These are phyloP conservation scores for Coemansia sp. DNA, from an alignment of 192 early-diverging fungal species.

Conservation along the genomic window DNA sequence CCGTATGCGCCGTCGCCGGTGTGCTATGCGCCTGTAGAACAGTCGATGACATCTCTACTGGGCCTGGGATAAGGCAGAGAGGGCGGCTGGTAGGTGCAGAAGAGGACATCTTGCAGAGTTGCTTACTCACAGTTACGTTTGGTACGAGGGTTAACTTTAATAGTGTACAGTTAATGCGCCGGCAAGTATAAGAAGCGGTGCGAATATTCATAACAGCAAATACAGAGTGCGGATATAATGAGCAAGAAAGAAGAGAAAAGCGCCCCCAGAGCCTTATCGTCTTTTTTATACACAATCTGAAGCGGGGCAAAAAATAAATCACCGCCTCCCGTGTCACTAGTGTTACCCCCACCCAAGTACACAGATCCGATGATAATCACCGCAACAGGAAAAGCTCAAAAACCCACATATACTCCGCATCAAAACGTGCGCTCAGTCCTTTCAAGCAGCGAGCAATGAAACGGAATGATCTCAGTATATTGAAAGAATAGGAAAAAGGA, in stretches of 20 bases:
- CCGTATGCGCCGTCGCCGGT: slow-evolving; percentile 89
- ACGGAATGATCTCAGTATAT: too few species aligned
- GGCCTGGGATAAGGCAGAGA: slow-evolving; percentile 95
- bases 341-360: too few species aligned
- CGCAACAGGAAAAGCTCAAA: too few species aligned
- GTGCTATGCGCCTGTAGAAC: slow-evolving; percentile 85
- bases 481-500: too few species aligned
- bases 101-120: slow-evolving; percentile 4
- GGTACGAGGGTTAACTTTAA: neutral
- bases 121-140: neutral
- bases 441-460: too few species aligned
- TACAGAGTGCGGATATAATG: neutral
- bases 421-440: too few species aligned
- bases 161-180: slow-evolving; percentile 4
- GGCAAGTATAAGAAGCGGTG: neutral
- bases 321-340: too few species aligned
- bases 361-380: too few species aligned
- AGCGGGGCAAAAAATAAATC: too few species aligned
- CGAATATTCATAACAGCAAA: slow-evolving; percentile 8
- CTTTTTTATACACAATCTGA: too few species aligned
- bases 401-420: too few species aligned
- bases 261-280: too few species aligned
- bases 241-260: neutral
- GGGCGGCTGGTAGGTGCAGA: slow-evolving; percentile 52
- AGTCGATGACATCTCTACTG: slow-evolving; percentile 90